Evolutionary conservation across 495 filamentous ascomycete species (phyloP).

Genomic region (Neurospora sp.): DNA sequence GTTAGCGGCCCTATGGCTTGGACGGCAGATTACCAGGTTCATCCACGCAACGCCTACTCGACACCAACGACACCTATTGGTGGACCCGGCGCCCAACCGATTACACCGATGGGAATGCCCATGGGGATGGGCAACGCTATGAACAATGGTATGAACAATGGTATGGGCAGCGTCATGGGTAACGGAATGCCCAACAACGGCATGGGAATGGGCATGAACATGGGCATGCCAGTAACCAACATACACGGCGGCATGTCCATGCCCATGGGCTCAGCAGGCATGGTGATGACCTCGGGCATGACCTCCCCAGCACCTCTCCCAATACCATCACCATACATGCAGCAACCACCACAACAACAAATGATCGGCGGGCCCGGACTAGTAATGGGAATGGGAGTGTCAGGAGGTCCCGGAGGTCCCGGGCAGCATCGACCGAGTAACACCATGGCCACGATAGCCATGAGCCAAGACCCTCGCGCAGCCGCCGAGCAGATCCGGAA

Average conservation of each 20-base stretch:
- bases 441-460: not conserved
- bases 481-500: slow-evolving; percentile 15
- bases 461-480: slow-evolving; percentile 9
- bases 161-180: not conserved
- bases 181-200: not conserved
- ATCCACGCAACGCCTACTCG: not conserved
- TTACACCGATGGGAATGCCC: not conserved
- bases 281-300: not conserved
- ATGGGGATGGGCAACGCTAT: not conserved
- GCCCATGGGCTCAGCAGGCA: not conserved
- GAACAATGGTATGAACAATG: not conserved
- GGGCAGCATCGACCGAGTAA: not conserved
- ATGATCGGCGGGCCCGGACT: not conserved
- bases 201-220: not conserved
- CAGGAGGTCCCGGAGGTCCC: not conserved
- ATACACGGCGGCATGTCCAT: not conserved
- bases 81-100: not conserved
- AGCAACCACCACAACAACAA: not conserved
- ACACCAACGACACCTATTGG: not conserved
- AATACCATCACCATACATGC: not conserved
- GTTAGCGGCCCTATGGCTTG: not conserved
- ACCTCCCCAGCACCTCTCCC: not conserved
- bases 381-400: not conserved
- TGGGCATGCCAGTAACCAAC: not conserved
- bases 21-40: not conserved